These are phyloP conservation scores for Vitis labrusca DNA, from an alignment of 164 flowering plant species.

Conservation along the genomic window DNA sequence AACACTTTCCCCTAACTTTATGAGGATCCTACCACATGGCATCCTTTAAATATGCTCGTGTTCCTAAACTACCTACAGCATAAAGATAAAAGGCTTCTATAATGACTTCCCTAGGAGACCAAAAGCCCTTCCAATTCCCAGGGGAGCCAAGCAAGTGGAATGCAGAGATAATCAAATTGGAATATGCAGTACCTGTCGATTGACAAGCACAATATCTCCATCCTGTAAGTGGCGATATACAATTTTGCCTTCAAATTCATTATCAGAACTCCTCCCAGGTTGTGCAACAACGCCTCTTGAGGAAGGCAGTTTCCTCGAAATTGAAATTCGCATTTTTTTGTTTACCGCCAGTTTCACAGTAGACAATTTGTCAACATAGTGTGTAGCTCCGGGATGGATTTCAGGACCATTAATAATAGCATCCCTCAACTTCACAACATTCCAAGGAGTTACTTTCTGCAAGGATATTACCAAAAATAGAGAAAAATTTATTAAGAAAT, in stretches of 20 bases:
- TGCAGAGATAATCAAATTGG: neutral
- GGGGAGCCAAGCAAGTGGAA: neutral
- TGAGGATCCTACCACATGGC: too few species aligned
- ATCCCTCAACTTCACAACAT: constrained; percentile 63
- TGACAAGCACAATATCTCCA: constrained; percentile 95
- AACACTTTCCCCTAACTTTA: too few species aligned
- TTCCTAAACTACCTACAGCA: too few species aligned
- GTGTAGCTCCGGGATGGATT: constrained; percentile 90
- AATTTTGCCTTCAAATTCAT: constrained; percentile 74
- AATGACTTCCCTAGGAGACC: too few species aligned
- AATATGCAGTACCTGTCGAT: constrained; percentile 71
- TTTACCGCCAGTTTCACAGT: constrained; percentile 30
- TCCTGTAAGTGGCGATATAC: constrained; percentile 86
- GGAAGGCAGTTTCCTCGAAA: constrained; percentile 73
- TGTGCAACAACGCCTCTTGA: constrained; percentile 68
- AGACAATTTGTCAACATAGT: constrained; percentile 51
- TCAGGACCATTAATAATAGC: constrained; percentile 85
- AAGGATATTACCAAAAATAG: constrained; percentile 5
- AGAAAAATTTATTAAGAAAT: neutral
- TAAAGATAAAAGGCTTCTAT: too few species aligned
- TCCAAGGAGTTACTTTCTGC: constrained; percentile 96
- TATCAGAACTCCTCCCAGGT: constrained; percentile 44
- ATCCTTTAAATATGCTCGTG: too few species aligned
- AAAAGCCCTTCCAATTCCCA: too few species aligned
- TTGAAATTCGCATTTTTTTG: constrained; percentile 46